These are phyloP conservation scores for Moricandia moricandioides DNA, from an alignment of 345 rosid genomes.

Conservation along the genomic window DNA sequence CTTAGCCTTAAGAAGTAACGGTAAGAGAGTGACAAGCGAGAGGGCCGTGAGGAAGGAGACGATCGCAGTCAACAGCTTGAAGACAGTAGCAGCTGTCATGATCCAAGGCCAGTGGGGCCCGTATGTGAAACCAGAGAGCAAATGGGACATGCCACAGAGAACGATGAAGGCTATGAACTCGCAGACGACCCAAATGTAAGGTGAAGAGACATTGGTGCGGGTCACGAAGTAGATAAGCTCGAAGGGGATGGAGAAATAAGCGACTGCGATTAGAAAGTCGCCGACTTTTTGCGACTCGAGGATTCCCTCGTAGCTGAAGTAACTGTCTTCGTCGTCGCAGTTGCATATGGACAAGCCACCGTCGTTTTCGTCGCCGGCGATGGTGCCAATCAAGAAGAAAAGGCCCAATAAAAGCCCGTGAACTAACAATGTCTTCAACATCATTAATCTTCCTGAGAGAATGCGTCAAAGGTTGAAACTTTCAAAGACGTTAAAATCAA, in stretches of 20 bases:
- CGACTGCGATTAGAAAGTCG: conserved; percentile 86
- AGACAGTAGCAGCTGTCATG: conserved; percentile 76
- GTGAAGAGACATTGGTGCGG: conserved; percentile 74
- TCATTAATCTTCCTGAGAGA: conserved; percentile 30
- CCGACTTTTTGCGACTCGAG: conserved; percentile 70
- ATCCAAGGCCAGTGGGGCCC: conserved; percentile 71
- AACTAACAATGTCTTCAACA: conserved; percentile 61
- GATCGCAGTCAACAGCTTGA: conserved; percentile 83
- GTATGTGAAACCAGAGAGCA: conserved; percentile 85
- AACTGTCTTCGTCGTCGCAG: conserved; percentile 80
- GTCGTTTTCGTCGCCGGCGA: conserved; percentile 45
- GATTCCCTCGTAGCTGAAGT: conserved; percentile 63
- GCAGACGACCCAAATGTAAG: conserved; percentile 85
- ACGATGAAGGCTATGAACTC: conserved; percentile 96
- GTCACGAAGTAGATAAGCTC: conserved; percentile 91
- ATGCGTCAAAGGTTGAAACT: not conserved
- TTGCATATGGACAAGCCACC: conserved; percentile 58
- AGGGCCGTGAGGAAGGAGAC: conserved; percentile 87
- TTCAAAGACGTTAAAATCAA: not conserved
- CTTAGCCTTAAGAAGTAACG: conserved; percentile 87
- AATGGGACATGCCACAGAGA: conserved; percentile 90
- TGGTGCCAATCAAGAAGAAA: conserved; percentile 26
- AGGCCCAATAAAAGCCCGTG: conserved; percentile 30
- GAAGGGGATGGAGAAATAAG: conserved; percentile 86
- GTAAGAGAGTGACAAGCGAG: conserved; percentile 75